Conservation (phyloP, 2,329 filamentous ascomycete species). For the Hymenoscyphus infarciens region DNA sequence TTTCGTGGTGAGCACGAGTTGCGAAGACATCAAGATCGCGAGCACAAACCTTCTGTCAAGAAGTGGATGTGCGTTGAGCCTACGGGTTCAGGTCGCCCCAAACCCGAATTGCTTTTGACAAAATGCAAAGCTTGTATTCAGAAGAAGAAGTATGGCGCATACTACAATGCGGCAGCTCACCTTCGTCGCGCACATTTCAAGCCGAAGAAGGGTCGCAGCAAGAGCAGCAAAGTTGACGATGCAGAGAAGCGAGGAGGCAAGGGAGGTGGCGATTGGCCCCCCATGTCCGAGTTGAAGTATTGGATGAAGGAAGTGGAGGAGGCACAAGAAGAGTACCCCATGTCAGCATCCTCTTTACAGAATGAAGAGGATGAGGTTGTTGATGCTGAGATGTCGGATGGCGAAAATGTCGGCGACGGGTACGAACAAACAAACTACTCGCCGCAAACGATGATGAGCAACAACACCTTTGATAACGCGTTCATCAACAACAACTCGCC, state of each 20-base stretch:
- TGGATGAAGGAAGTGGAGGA: conserved; percentile 52
- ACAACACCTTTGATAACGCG: background rate
- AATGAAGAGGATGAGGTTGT: conserved; percentile 8
- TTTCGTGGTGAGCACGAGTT: conserved; percentile 90
- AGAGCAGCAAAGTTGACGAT: conserved; percentile 28
- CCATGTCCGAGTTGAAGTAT: conserved; percentile 52
- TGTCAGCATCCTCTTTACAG: background rate
- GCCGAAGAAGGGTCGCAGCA: conserved; percentile 47
- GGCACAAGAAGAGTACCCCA: conserved; percentile 2
- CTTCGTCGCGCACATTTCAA: conserved; percentile 83
- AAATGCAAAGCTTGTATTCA: conserved; percentile 67
- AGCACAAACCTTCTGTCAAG: conserved; percentile 57
- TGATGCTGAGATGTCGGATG: conserved; percentile 5
- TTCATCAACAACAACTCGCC: background rate
- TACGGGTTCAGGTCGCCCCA: conserved; percentile 43
- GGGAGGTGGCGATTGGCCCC: conserved; percentile 49
- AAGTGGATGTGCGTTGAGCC: conserved; percentile 60
- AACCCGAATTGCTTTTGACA: conserved; percentile 58
- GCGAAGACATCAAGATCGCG: conserved; percentile 61
- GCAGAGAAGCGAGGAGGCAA: conserved; percentile 50
- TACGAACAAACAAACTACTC: background rate
- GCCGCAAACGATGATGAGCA: background rate
- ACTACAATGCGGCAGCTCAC: conserved; percentile 92
- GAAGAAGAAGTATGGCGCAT: conserved; percentile 85
- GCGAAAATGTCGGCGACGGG: background rate